These are phyloP conservation scores for Calonectria fujianensis DNA, from an alignment of 2,329 filamentous ascomycete genomes.

Conservation along the genomic window DNA sequence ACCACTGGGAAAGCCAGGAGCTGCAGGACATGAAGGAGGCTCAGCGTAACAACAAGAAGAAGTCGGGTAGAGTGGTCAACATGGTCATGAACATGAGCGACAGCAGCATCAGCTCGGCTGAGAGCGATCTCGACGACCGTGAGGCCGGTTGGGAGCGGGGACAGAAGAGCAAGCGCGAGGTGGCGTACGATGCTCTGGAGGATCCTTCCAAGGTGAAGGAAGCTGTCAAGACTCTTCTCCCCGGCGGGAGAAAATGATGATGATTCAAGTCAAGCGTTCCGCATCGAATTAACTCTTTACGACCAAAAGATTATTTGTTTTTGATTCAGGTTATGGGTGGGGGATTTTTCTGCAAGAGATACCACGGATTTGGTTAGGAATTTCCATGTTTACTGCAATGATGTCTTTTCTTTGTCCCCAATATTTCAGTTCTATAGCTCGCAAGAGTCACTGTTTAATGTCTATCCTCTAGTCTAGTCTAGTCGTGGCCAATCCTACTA, in stretches of 20 bases:
- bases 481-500: background rate
- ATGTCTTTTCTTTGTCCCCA: conserved; percentile 30
- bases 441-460: conserved; percentile 16
- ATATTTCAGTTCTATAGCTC: conserved; percentile 17
- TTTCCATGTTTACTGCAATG: background rate
- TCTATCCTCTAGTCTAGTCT: conserved; percentile 31
- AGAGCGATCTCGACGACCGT: conserved; percentile 70
- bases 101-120: conserved; percentile 71
- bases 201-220: conserved; percentile 68
- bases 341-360: conserved; percentile 45
- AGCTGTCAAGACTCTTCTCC: conserved; percentile 55
- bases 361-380: conserved; percentile 43
- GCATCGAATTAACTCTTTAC: conserved; percentile 37
- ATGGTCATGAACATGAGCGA: conserved; percentile 76
- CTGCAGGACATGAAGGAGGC: conserved; percentile 84
- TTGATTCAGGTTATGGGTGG: conserved; percentile 33
- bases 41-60: conserved; percentile 85
- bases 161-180: conserved; percentile 71
- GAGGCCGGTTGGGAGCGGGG: conserved; percentile 63
- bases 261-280: conserved; percentile 43
- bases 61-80: conserved; percentile 69
- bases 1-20: conserved; percentile 86
- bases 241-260: conserved; percentile 48
- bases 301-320: conserved; percentile 40
- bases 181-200: conserved; percentile 70